A percentile compares a stretch with the other conserved stretches of the same genome.
Conservation (phyloP, 2,329 filamentous ascomycete genomes). For the Zymoseptoria ardabiliae region DNA sequence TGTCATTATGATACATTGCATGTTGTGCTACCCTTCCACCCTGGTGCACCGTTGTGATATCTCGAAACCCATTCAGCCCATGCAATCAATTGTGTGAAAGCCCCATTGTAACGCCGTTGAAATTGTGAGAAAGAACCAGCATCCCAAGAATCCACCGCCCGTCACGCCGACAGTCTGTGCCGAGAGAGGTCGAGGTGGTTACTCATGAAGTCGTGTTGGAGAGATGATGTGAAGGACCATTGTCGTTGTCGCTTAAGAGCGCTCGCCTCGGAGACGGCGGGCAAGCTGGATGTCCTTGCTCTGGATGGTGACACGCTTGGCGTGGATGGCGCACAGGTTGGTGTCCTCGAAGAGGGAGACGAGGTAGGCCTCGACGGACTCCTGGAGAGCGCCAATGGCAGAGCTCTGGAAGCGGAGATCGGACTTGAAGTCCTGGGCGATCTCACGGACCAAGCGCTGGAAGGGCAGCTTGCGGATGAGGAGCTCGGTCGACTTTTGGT, state of each 20-base stretch:
- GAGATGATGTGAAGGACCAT: slow-evolving; percentile 16
- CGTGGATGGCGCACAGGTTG: slow-evolving; percentile 93
- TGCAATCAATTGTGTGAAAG: slow-evolving; percentile 20
- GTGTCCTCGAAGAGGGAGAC: slow-evolving; percentile 95
- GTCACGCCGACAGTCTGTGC: slow-evolving; percentile 23
- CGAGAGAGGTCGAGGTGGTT: slow-evolving; percentile 25
- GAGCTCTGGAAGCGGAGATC: slow-evolving; percentile 94
- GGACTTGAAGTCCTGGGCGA: slow-evolving; percentile 56
- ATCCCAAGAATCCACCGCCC: slow-evolving; percentile 23
- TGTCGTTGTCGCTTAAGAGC: slow-evolving; percentile 36
- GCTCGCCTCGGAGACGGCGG: slow-evolving; percentile 49
- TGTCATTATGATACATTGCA: slow-evolving; percentile 35
- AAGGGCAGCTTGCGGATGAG: slow-evolving; percentile 76
- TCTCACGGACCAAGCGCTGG: slow-evolving; percentile 70
- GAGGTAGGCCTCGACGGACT: slow-evolving; percentile 92
- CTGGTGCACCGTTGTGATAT: slow-evolving; percentile 29
- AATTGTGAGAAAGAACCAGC: slow-evolving; percentile 9
- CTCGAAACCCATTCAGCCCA: slow-evolving; percentile 23
- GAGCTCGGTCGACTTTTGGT: slow-evolving; percentile 84
- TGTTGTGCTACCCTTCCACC: slow-evolving; percentile 14
- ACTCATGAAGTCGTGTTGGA: slow-evolving; percentile 15
- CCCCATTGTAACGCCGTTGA: slow-evolving; percentile 17
- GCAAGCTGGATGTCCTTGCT: slow-evolving; percentile 97
- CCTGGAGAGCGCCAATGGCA: slow-evolving; percentile 85
- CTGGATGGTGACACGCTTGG: slow-evolving; percentile 83